Evolutionary conservation across 2,329 filamentous ascomycete species (phyloP).

Genomic region (Magnaporthiopsis incrustans): DNA sequence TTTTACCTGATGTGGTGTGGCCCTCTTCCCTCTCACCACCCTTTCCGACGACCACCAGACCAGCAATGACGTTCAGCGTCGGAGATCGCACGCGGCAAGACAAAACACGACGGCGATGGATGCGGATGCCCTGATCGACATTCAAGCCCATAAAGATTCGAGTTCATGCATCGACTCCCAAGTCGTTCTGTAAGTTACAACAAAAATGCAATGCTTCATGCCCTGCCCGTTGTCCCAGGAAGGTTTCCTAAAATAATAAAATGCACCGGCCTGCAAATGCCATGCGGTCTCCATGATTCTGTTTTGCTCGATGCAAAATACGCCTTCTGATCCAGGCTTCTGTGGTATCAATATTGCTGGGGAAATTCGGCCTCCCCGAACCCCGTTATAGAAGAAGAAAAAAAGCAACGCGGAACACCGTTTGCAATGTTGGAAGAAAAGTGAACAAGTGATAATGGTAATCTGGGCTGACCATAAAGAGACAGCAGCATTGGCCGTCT

Average conservation of each 20-base stretch:
- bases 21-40: too few species aligned
- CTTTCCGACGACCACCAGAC: too few species aligned
- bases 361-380: neutral
- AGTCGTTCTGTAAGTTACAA: neutral
- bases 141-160: neutral
- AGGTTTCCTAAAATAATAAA: neutral
- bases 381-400: neutral
- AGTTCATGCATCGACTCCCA: neutral
- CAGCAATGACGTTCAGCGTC: too few species aligned
- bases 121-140: too few species aligned
- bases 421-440: neutral
- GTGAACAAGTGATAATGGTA: neutral
- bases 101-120: neutral
- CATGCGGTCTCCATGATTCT: constrained; percentile 4
- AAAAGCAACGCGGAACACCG: constrained; percentile 7
- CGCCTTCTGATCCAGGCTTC: neutral
- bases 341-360: constrained; percentile 2
- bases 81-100: neutral
- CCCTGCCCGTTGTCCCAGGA: neutral
- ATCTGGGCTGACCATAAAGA: neutral
- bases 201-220: neutral
- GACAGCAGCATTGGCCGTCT: neutral
- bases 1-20: too few species aligned
- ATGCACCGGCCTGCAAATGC: constrained; percentile 2
- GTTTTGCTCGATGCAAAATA: constrained; percentile 9